These are phyloP conservation scores for Ceratobasidium sp. DNA, from an alignment of 1,284 basidiomycete genomes.

Conservation along the genomic window DNA sequence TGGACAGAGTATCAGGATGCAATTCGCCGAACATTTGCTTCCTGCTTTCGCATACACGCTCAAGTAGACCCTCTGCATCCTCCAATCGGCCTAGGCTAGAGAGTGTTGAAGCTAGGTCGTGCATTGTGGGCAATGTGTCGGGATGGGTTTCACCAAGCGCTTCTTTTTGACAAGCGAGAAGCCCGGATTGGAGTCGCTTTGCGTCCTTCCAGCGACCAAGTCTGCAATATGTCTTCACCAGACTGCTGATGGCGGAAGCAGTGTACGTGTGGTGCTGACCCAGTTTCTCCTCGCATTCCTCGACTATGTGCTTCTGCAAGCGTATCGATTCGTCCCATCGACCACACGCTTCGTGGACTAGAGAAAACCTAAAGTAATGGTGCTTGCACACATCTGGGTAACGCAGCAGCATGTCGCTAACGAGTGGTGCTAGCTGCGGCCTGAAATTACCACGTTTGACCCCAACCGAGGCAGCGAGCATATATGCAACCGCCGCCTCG, in stretches of 20 bases:
- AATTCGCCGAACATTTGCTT: background rate
- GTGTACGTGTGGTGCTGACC: constrained; percentile 14
- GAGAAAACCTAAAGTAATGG: no score
- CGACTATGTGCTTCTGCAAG: background rate
- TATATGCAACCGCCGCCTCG: no score
- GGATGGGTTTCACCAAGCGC: constrained; percentile 6
- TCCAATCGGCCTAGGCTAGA: constrained; percentile 3
- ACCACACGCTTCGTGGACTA: no score
- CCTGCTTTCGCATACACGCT: background rate
- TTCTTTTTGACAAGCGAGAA: background rate
- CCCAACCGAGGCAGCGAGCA: no score
- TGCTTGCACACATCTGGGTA: no score
- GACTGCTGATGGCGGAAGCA: background rate
- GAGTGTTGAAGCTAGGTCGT: background rate
- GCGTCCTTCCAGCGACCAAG: constrained; percentile 2
- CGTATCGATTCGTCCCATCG: no score
- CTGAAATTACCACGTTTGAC: no score
- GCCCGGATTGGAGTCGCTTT: background rate
- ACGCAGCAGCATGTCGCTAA: no score
- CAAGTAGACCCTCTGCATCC: constrained; percentile 18
- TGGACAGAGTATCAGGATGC: background rate
- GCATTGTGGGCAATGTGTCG: background rate
- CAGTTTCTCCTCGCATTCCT: background rate
- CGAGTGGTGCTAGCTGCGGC: no score
- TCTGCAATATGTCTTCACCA: background rate